phyloP scores from a whole-genome alignment of 2,329 filamentous ascomycete genomes.

The Raffaelea albimanens region DNA sequence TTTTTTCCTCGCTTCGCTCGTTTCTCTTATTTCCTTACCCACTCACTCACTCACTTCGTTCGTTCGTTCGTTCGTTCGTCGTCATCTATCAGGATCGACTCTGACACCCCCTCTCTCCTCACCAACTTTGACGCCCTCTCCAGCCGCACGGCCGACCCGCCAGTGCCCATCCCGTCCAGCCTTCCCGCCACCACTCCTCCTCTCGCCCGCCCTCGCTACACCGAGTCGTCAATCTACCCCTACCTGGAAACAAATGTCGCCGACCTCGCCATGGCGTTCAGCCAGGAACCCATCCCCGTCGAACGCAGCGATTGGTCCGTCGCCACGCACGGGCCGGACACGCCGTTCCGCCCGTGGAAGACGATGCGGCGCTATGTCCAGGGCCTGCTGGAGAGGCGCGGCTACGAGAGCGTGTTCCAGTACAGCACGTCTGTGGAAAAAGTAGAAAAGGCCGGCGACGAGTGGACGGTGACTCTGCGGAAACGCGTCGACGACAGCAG shows the following conservation, averaged over 20 bases:
- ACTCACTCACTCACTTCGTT: too few species aligned
- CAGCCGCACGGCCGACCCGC: conserved; percentile 34
- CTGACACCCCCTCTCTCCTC: conserved; percentile 23
- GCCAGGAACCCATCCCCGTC: conserved; percentile 6
- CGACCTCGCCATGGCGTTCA: conserved; percentile 48
- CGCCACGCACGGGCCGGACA: conserved; percentile 36
- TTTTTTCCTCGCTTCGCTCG: neutral
- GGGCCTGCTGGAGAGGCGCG: conserved; percentile 28
- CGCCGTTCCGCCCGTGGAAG: conserved; percentile 53
- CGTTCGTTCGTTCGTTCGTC: neutral
- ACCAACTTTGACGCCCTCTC: conserved; percentile 28
- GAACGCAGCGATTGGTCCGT: conserved; percentile 23
- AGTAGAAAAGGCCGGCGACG: conserved; percentile 36
- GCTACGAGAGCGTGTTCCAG: conserved; percentile 29
- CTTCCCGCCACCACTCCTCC: conserved; percentile 37
- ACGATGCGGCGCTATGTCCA: conserved; percentile 46
- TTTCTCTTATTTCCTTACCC: too few species aligned
- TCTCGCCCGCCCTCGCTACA: conserved; percentile 12
- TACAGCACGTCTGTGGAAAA: conserved; percentile 55
- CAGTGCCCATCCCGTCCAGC: conserved; percentile 31
- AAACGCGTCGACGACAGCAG: conserved; percentile 19
- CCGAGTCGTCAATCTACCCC: conserved; percentile 9
- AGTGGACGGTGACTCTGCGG: conserved; percentile 45
- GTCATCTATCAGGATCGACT: conserved; percentile 34
- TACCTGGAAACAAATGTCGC: conserved; percentile 46